Conservation (phyloP, 345 rosid species). For the Punica granatum region DNA sequence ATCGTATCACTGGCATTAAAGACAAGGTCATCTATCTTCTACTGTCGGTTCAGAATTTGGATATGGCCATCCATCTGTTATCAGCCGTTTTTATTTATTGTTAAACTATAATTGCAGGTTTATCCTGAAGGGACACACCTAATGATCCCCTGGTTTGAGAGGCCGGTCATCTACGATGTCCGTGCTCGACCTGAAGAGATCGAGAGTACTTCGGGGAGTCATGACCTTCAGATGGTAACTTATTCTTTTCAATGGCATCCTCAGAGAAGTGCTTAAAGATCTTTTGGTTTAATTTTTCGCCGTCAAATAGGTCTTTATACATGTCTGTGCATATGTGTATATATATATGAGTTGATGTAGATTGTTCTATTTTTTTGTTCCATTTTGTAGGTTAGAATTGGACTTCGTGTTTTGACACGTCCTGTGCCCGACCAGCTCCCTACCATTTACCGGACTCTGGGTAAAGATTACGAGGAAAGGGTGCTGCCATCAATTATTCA, state of each 20-base stretch:
- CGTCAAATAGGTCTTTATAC: too few relatives aligned
- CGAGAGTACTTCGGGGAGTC: slow-evolving; percentile 92
- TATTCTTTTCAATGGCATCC: too few relatives aligned
- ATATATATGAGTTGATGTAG: too few relatives aligned
- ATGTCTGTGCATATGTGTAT: too few relatives aligned
- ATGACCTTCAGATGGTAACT: slow-evolving; percentile 89
- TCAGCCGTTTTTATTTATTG: background rate
- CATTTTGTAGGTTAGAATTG: slow-evolving; percentile 69
- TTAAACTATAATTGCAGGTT: slow-evolving; percentile 68
- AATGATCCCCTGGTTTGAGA: slow-evolving; percentile 87
- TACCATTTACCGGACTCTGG: slow-evolving; percentile 66
- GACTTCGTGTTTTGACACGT: slow-evolving; percentile 91
- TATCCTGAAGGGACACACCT: slow-evolving; percentile 94
- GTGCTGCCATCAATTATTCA: slow-evolving; percentile 89
- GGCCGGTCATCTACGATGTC: slow-evolving; percentile 84
- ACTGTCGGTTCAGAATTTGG: background rate
- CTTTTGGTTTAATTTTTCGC: too few relatives aligned
- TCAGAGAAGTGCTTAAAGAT: too few relatives aligned
- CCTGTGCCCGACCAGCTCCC: slow-evolving; percentile 70
- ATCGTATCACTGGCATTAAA: slow-evolving; percentile 37
- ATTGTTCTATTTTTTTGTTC: slow-evolving; percentile 8
- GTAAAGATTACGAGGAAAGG: slow-evolving; percentile 79
- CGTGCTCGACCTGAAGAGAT: slow-evolving; percentile 88
- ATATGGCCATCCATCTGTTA: background rate
- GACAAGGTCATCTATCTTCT: background rate